phyloP scores from a whole-genome alignment of 768 basidiomycete genomes.

The Lactarius vividus region DNA sequence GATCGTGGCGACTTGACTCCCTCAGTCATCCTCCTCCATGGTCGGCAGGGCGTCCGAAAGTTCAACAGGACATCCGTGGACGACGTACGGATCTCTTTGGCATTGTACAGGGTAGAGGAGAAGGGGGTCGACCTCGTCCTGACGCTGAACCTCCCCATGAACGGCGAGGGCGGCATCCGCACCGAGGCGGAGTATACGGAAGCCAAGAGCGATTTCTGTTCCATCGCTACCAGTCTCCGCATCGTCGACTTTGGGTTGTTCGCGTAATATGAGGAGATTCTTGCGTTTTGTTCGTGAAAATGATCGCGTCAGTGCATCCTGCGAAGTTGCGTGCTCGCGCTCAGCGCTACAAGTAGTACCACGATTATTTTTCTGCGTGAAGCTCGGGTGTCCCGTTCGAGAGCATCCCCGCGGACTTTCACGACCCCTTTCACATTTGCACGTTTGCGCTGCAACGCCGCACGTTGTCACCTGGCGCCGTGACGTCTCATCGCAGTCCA shows the following conservation, averaged over 20 bases:
- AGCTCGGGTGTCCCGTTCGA: not conserved
- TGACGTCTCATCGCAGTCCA: not conserved
- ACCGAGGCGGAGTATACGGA: conserved; percentile 37
- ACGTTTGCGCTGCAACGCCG: not conserved
- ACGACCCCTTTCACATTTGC: not conserved
- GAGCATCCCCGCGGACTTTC: not conserved
- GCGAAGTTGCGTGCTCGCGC: not conserved
- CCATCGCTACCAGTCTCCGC: conserved; percentile 54
- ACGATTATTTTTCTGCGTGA: not conserved
- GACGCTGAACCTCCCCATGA: conserved; percentile 75
- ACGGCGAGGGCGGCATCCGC: conserved; percentile 45
- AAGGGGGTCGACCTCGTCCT: conserved; percentile 81
- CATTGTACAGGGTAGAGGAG: conserved; percentile 70
- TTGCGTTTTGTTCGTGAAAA: not conserved
- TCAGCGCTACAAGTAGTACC: too few species aligned
- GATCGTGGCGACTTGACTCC: conserved; percentile 48
- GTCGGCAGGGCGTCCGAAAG: conserved; percentile 72
- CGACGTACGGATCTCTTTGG: conserved; percentile 72
- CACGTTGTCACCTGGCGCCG: not conserved
- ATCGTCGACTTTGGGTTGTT: conserved; percentile 74
- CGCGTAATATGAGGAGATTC: conserved; percentile 38
- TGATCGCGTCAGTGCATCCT: not conserved
- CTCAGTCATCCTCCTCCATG: conserved; percentile 58
- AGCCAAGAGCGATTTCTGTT: conserved; percentile 49
- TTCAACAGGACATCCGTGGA: conserved; percentile 65